phyloP scores from a whole-genome alignment of 2,329 filamentous ascomycete genomes.

The Diaporthe citri region DNA sequence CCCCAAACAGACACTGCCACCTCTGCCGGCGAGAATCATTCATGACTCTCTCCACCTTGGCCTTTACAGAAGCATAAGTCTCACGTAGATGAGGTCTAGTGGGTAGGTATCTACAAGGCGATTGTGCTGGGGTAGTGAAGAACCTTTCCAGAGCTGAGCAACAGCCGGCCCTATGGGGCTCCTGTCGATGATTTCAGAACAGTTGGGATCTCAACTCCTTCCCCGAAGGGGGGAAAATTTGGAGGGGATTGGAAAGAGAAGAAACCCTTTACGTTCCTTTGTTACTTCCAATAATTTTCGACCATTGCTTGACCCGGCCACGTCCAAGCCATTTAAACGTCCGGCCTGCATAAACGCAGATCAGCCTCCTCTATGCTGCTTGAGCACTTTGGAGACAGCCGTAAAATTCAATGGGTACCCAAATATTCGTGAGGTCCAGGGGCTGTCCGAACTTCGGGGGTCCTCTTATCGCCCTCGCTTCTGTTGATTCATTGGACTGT shows the following conservation, averaged over 20 bases:
- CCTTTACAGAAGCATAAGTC: neutral
- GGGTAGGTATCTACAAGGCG: neutral
- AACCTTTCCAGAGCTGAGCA: neutral
- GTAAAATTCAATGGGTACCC: neutral
- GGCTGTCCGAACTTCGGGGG: rapidly evolving
- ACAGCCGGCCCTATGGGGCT: neutral
- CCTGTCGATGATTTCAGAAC: neutral
- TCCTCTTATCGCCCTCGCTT: neutral
- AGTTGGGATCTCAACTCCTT: neutral
- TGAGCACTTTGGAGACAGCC: neutral
- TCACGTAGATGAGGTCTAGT: neutral
- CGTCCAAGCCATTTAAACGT: neutral
- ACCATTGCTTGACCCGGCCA: neutral
- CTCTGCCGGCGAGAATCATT: no score
- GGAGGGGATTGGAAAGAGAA: neutral
- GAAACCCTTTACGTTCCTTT: neutral
- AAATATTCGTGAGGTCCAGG: neutral
- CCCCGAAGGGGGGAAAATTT: no score
- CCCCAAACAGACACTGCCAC: no score
- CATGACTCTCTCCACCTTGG: no score
- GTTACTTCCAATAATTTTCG: neutral
- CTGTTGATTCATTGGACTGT: neutral
- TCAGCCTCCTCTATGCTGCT: neutral
- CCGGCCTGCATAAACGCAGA: no score
- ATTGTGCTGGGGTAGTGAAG: neutral